These are phyloP conservation scores for Phyllosticta citrichinensis DNA, from an alignment of 2,329 filamentous ascomycete species.

Conservation along the genomic window DNA sequence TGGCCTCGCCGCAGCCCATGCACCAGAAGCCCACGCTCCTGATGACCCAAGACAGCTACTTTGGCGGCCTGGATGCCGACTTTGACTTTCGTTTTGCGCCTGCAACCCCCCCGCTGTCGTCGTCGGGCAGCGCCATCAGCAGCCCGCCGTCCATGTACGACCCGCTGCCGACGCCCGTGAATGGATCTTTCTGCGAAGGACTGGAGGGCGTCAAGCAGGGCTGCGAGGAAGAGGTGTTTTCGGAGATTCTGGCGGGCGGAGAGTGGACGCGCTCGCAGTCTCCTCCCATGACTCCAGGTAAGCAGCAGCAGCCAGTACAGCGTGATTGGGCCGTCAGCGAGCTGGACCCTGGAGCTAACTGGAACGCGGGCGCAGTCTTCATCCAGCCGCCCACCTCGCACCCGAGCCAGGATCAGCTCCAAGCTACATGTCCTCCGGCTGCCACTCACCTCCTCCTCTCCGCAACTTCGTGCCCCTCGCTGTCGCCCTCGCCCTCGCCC, in stretches of 20 bases:
- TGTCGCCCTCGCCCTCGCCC: conserved; percentile 78
- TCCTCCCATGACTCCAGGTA: conserved; percentile 85
- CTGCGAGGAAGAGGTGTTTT: conserved; percentile 58
- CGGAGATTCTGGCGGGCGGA: conserved; percentile 60
- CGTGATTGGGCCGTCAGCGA: not conserved
- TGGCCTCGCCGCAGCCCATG: conserved; percentile 63
- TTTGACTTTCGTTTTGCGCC: conserved; percentile 61
- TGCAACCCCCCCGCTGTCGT: conserved; percentile 77
- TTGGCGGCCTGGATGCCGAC: conserved; percentile 62
- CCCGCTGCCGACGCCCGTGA: conserved; percentile 71
- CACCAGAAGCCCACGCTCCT: conserved; percentile 67
- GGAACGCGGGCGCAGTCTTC: conserved; percentile 41
- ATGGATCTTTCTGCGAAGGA: conserved; percentile 59
- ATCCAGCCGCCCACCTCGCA: conserved; percentile 46
- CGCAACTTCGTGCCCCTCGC: conserved; percentile 65
- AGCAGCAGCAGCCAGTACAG: conserved; percentile 36
- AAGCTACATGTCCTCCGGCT: not conserved
- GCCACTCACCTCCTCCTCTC: conserved; percentile 58
- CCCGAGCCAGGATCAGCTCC: conserved; percentile 24
- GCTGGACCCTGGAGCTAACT: conserved; percentile 17
- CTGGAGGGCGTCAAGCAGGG: conserved; percentile 41
- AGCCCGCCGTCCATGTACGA: conserved; percentile 71
- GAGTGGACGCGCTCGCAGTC: conserved; percentile 72
- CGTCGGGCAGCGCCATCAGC: conserved; percentile 73
- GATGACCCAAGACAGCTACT: conserved; percentile 48